Evolutionary conservation across 129 eudicot species (phyloP).

Genomic region (Glebionis coronaria): DNA sequence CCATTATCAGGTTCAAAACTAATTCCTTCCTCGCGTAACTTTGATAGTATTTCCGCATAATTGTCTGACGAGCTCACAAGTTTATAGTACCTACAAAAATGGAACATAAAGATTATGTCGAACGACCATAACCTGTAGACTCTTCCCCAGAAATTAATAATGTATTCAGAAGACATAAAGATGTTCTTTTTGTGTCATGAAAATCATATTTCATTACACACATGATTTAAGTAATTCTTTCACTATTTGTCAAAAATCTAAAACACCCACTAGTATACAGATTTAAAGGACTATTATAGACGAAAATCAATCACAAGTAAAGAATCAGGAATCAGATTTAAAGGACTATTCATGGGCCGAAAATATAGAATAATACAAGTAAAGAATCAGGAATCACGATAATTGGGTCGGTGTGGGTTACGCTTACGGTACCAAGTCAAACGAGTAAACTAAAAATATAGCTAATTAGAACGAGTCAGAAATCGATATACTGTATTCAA

Average conservation of each 20-base stretch:
- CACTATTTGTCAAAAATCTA: neutral
- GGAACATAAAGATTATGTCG: neutral
- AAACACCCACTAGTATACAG: neutral
- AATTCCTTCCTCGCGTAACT: constrained; percentile 82
- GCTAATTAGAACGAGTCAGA: neutral
- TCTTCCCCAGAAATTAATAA: neutral
- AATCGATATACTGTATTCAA: neutral
- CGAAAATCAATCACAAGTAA: neutral
- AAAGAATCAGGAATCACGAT: neutral
- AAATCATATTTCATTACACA: neutral
- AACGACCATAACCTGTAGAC: neutral
- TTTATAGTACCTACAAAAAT: constrained; percentile 57
- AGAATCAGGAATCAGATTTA: neutral
- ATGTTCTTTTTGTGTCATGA: neutral
- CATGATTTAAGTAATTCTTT: neutral
- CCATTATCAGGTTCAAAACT: constrained; percentile 79
- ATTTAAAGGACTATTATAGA: neutral
- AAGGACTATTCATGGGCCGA: neutral
- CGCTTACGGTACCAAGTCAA: neutral
- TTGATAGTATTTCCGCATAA: constrained; percentile 64
- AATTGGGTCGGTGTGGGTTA: neutral
- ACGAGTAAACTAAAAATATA: neutral
- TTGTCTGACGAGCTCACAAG: constrained; percentile 78
- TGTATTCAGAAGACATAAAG: constrained; percentile 1
- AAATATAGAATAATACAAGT: neutral